These are phyloP conservation scores for Colletotrichum scovillei DNA, from an alignment of 2,329 filamentous ascomycete genomes.

Conservation along the genomic window DNA sequence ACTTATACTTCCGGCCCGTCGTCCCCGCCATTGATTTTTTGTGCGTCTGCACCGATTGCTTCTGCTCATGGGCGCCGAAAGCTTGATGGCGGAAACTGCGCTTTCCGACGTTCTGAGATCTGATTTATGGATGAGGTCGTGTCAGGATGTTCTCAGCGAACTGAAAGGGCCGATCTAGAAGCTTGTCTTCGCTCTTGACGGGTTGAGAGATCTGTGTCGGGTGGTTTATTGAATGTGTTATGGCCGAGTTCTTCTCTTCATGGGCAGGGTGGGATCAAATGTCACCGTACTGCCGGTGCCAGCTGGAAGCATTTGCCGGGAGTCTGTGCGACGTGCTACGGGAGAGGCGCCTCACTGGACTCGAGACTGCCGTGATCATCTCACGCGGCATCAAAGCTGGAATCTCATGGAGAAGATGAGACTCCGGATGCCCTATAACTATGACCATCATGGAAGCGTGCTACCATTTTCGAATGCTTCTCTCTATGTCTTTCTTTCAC, in stretches of 20 bases:
- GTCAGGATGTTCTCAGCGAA: not conserved
- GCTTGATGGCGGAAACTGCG: not conserved
- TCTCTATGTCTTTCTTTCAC: not conserved
- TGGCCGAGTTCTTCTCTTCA: not conserved
- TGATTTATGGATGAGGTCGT: too few relatives aligned
- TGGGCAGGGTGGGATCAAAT: not conserved
- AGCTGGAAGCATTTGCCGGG: not conserved
- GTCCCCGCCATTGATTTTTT: not conserved
- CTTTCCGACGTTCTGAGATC: too few relatives aligned
- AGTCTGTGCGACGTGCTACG: not conserved
- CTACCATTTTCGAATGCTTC: not conserved
- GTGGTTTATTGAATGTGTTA: not conserved
- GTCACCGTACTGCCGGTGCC: not conserved
- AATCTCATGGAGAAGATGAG: not conserved
- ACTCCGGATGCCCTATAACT: not conserved
- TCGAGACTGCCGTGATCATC: not conserved
- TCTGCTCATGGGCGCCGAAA: too few relatives aligned
- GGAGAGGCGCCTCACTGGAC: not conserved
- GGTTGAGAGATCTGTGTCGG: not conserved
- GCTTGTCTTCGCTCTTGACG: not conserved
- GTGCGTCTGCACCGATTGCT: too few relatives aligned
- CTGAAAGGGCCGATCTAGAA: not conserved
- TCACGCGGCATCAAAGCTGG: not conserved
- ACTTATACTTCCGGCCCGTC: not conserved
- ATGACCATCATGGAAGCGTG: fast-evolving